Conservation (phyloP, 208 protist genomes). For the Phytomonas sp. region DNA sequence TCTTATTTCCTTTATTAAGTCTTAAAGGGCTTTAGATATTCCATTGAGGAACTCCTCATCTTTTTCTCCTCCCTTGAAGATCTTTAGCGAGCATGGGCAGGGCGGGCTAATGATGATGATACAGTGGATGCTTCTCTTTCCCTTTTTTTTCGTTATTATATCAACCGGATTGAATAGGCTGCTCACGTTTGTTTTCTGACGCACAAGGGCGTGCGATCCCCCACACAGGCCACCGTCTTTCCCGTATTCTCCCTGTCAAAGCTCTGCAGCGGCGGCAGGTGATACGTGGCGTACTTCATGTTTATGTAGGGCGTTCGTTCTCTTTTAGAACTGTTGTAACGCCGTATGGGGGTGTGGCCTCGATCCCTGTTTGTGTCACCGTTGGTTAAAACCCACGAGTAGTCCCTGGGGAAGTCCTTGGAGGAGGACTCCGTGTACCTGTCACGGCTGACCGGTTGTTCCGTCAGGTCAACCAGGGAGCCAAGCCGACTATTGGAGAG, state of each 20-base stretch:
- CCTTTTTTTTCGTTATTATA: too few species aligned
- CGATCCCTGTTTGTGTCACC: background rate
- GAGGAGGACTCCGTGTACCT: background rate
- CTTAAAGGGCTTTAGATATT: background rate
- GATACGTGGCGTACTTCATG: background rate
- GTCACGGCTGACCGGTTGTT: background rate
- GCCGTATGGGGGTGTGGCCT: background rate
- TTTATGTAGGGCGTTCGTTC: background rate
- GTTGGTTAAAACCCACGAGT: background rate
- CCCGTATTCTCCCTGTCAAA: background rate
- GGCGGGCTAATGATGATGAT: background rate
- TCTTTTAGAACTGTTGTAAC: background rate
- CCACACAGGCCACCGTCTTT: too few species aligned
- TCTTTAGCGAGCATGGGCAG: background rate
- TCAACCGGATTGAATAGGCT: too few species aligned
- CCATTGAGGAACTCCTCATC: background rate
- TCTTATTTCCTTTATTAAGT: background rate
- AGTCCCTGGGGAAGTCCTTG: background rate
- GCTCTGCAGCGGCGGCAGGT: background rate
- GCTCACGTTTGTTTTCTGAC: too few species aligned
- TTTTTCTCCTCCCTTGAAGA: background rate
- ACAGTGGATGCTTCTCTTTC: background rate
- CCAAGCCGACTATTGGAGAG: background rate
- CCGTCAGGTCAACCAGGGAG: background rate
- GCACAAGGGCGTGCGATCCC: too few species aligned